These are phyloP conservation scores for Lentinula boryana DNA, from an alignment of 768 basidiomycete genomes.

Conservation along the genomic window DNA sequence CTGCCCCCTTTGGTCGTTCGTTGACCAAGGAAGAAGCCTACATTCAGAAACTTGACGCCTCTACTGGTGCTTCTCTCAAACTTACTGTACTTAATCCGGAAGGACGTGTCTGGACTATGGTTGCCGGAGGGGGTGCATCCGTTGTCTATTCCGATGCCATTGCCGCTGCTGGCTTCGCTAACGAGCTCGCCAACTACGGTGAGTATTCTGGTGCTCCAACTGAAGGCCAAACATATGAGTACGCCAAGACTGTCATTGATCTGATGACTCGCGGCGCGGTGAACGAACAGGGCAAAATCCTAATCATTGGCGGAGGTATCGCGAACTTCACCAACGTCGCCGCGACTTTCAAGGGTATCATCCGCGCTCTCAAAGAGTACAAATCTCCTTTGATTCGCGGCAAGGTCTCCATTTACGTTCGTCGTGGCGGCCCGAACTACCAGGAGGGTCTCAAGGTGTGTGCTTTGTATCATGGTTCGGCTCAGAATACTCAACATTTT, in stretches of 20 bases:
- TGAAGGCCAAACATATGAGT: constrained; percentile 98
- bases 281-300: constrained; percentile 86
- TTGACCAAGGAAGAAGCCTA: constrained; percentile 99
- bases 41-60: constrained; percentile 96
- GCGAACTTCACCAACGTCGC: constrained; percentile 99
- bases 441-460: constrained; percentile 55
- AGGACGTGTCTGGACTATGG: constrained; percentile 99
- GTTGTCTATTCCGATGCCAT: constrained; percentile 73
- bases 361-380: constrained; percentile 91
- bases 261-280: constrained; percentile 88
- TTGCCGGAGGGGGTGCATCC: constrained; percentile 90
- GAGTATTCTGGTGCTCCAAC: constrained; percentile 99
- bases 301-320: constrained; percentile 99
- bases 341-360: constrained; percentile 83
- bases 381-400: constrained; percentile 78
- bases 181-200: constrained; percentile 99
- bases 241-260: constrained; percentile 98
- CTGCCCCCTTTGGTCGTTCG: constrained; percentile 94
- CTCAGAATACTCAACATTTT: neutral
- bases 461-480: neutral
- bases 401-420: constrained; percentile 92
- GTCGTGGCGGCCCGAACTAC: constrained; percentile 98
- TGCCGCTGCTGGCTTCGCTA: constrained; percentile 69
- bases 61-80: constrained; percentile 97
- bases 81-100: constrained; percentile 93